Evolutionary conservation across 202 grass and related monocot species (phyloP).

Genomic region (Zoysia matrella): DNA sequence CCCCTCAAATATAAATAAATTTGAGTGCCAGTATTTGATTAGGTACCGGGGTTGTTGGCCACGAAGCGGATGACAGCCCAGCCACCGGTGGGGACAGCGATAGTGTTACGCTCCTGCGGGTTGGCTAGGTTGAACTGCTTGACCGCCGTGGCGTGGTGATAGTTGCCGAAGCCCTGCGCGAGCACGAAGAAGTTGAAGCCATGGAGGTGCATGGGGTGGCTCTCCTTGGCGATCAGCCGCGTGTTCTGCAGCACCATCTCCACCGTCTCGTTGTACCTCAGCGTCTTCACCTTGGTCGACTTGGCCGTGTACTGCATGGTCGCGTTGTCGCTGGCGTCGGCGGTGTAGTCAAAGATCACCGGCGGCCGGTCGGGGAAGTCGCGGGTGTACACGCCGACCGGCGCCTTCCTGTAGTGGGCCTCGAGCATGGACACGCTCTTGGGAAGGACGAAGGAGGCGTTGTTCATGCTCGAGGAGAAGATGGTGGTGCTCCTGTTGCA

Average conservation of each 20-base stretch:
- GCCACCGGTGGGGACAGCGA: conserved; percentile 54
- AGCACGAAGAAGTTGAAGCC: conserved; percentile 82
- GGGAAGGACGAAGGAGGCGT: conserved; percentile 68
- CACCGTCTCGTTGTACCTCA: conserved; percentile 70
- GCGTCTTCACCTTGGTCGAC: conserved; percentile 63
- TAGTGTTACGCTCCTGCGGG: conserved; percentile 61
- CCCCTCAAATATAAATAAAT: too few species aligned
- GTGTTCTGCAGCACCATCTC: conserved; percentile 94
- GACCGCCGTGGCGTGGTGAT: conserved; percentile 25
- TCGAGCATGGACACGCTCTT: conserved; percentile 56
- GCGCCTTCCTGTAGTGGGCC: conserved; percentile 28
- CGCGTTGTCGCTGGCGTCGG: conserved; percentile 24
- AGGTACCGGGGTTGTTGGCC: conserved; percentile 60
- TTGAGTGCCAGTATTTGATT: too few species aligned
- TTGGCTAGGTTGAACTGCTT: conserved; percentile 49
- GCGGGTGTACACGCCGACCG: conserved; percentile 52
- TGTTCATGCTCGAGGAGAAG: conserved; percentile 65
- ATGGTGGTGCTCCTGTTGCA: conserved; percentile 13
- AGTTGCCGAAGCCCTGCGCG: conserved; percentile 85
- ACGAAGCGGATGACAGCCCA: conserved; percentile 65
- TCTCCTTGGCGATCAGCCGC: conserved; percentile 63
- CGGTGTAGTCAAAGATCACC: conserved; percentile 62
- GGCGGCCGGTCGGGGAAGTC: conserved; percentile 69
- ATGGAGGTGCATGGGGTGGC: conserved; percentile 85
- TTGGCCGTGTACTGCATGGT: conserved; percentile 41